phyloP scores from a whole-genome alignment of 352 stramenopile genomes.

The Globisporangium emineosum region DNA sequence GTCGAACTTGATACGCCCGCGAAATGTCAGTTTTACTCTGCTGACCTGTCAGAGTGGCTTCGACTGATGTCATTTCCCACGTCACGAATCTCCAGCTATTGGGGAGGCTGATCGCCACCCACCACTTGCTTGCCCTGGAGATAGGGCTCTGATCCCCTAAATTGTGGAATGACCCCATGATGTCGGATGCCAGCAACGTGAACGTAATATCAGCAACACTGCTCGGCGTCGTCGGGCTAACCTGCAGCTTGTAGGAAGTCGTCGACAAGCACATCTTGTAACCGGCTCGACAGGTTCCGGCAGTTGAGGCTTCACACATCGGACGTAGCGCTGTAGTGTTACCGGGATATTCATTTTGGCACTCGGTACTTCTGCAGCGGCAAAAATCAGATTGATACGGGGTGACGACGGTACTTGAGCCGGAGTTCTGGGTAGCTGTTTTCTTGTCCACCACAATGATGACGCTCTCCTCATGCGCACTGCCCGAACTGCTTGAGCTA shows the following conservation, averaged over 20 bases:
- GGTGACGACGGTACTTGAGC: constrained; percentile 5
- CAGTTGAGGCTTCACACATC: constrained; percentile 45
- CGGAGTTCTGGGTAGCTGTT: background rate
- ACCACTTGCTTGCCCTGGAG: constrained; percentile 50
- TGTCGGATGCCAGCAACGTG: constrained; percentile 67
- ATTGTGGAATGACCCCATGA: constrained; percentile 71
- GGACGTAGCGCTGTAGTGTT: constrained; percentile 21
- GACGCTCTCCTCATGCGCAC: constrained; percentile 7
- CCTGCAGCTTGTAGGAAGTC: constrained; percentile 68
- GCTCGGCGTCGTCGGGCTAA: constrained; percentile 51
- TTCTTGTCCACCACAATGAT: constrained; percentile 17
- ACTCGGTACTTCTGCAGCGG: constrained; percentile 62
- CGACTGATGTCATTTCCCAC: constrained; percentile 52
- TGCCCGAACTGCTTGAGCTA: constrained; percentile 11
- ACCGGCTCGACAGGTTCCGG: constrained; percentile 46
- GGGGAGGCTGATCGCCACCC: constrained; percentile 66
- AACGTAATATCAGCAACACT: constrained; percentile 66
- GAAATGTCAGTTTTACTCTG: constrained; percentile 20
- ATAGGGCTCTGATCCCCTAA: constrained; percentile 54
- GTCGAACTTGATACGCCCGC: constrained; percentile 30
- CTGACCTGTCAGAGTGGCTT: constrained; percentile 37
- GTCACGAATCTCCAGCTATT: constrained; percentile 65
- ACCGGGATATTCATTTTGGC: constrained; percentile 64
- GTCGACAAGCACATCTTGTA: constrained; percentile 74
- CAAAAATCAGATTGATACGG: constrained; percentile 68